Evolutionary conservation across 2,329 filamentous ascomycete species (phyloP).

Genomic region (Fusarium buharicum): DNA sequence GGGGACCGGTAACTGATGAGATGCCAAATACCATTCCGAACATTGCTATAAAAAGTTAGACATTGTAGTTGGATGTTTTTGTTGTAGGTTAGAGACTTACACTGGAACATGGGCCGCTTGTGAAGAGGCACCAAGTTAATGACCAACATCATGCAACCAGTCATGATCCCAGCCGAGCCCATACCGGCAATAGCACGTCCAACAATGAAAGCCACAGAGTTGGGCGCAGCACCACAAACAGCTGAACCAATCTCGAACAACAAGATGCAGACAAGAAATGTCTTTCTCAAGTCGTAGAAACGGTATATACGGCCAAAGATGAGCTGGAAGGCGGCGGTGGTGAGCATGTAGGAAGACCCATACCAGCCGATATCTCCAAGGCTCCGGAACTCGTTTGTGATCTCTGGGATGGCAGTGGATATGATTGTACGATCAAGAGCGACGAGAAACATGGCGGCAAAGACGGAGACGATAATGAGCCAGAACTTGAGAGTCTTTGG

Average conservation of each 20-base stretch:
- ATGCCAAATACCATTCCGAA: constrained; percentile 67
- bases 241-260: constrained; percentile 66
- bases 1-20: constrained; percentile 63
- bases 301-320: constrained; percentile 65
- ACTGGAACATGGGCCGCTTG: constrained; percentile 68
- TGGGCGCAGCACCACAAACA: constrained; percentile 65
- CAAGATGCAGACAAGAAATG: constrained; percentile 59
- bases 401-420: constrained; percentile 64
- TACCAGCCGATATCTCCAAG: constrained; percentile 73
- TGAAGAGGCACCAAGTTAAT: constrained; percentile 68
- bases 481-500: constrained; percentile 66
- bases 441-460: constrained; percentile 66
- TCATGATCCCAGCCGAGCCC: constrained; percentile 67
- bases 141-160: constrained; percentile 66
- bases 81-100: constrained; percentile 35
- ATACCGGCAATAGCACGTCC: constrained; percentile 67
- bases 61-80: background rate
- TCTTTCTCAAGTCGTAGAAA: constrained; percentile 62
- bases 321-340: constrained; percentile 64
- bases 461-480: constrained; percentile 64
- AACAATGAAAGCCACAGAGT: constrained; percentile 63
- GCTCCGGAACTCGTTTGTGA: constrained; percentile 67
- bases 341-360: constrained; percentile 69
- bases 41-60: constrained; percentile 50
- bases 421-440: constrained; percentile 68